Percentiles rank a stretch among this genome's conserved stretches.
phyloP scores from a whole-genome alignment of 2,329 filamentous ascomycete species.

The Xylariaceae sp. region DNA sequence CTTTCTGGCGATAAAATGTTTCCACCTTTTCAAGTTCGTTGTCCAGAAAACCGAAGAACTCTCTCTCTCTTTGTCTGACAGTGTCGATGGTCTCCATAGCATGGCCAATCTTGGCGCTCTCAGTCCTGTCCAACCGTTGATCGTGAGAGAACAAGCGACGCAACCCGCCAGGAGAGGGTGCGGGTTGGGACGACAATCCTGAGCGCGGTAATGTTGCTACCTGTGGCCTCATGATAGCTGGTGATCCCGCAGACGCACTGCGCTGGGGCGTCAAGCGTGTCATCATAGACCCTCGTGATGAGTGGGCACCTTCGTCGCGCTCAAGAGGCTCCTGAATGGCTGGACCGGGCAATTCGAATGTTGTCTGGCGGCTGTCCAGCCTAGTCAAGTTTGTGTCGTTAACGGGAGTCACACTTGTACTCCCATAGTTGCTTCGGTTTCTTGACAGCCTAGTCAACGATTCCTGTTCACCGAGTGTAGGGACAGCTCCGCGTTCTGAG shows the following conservation, averaged over 20 bases:
- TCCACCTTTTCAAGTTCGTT: conserved; percentile 88
- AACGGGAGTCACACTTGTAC: conserved; percentile 45
- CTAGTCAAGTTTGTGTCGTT: conserved; percentile 16
- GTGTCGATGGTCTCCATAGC: conserved; percentile 41
- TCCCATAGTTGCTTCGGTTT: conserved; percentile 48
- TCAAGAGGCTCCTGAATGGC: conserved; percentile 42
- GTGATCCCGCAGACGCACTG: conserved; percentile 33
- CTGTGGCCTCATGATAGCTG: conserved; percentile 8
- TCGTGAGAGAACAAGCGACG: conserved; percentile 39
- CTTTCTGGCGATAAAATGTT: conserved; percentile 80
- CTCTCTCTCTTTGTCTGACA: conserved; percentile 69
- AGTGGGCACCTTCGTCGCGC: conserved; percentile 19
- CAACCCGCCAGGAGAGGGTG: conserved; percentile 29
- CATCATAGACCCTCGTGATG: not conserved
- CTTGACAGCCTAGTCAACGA: conserved; percentile 36
- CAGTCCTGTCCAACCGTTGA: conserved; percentile 32
- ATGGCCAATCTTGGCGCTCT: conserved; percentile 39
- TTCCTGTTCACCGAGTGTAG: conserved; percentile 35
- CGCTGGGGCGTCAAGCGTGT: conserved; percentile 31
- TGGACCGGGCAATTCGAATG: conserved; percentile 52
- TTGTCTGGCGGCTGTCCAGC: conserved; percentile 29
- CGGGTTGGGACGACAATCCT: conserved; percentile 19
- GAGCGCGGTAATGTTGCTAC: conserved; percentile 14
- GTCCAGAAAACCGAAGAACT: conserved; percentile 85
- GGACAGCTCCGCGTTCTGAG: conserved; percentile 21